phyloP scores from a whole-genome alignment of 2,329 filamentous ascomycete species.

The Myriangium duriaei region DNA sequence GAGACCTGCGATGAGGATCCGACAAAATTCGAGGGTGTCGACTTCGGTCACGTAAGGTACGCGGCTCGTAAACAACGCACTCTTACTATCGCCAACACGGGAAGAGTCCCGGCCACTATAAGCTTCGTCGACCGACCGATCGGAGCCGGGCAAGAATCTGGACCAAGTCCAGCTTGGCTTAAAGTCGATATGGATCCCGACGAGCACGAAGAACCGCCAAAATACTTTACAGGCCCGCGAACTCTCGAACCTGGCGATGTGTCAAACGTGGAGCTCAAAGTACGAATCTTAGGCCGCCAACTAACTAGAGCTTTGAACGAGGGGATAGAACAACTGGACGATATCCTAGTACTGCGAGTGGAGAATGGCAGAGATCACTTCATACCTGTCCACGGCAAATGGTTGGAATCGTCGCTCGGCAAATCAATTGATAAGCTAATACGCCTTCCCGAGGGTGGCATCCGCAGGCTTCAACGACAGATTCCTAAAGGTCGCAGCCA shows the following conservation, averaged over 20 bases:
- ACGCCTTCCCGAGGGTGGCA: constrained; percentile 63
- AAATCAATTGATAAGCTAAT: constrained; percentile 82
- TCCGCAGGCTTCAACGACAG: constrained; percentile 56
- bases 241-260: constrained; percentile 78
- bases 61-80: constrained; percentile 51
- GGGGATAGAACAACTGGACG: constrained; percentile 54
- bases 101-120: constrained; percentile 66
- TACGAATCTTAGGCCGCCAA: constrained; percentile 50
- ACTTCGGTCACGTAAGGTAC: constrained; percentile 67
- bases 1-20: constrained; percentile 29
- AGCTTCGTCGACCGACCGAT: constrained; percentile 63
- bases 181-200: constrained; percentile 48
- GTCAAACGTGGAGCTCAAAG: constrained; percentile 53
- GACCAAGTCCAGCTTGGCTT: constrained; percentile 53
- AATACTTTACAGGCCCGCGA: constrained; percentile 34
- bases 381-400: constrained; percentile 63
- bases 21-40: constrained; percentile 44
- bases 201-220: constrained; percentile 12
- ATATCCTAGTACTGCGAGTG: constrained; percentile 78
- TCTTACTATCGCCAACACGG: constrained; percentile 85
- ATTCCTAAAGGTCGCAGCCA: constrained; percentile 23
- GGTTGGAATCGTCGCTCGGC: constrained; percentile 73
- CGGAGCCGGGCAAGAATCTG: constrained; percentile 30
- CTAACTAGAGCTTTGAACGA: constrained; percentile 62
- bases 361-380: constrained; percentile 82